Evolutionary conservation across 305 asterid genomes (phyloP).

Genomic region (Solanum aculeatissimum): DNA sequence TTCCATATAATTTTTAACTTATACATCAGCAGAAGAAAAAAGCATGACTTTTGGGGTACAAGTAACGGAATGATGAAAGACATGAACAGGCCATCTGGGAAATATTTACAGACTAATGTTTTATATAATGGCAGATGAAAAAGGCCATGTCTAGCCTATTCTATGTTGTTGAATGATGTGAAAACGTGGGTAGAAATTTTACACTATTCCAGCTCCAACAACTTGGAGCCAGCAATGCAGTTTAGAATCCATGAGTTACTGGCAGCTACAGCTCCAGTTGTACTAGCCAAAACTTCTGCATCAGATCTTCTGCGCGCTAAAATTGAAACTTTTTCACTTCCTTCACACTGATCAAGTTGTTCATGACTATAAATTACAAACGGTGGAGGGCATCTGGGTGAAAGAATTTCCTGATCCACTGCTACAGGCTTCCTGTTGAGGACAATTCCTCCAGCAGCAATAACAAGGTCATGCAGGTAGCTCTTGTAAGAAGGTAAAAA

Average conservation of each 20-base stretch:
- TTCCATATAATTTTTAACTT: background rate
- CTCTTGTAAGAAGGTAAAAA: slow-evolving; percentile 62
- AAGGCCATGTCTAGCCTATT: background rate
- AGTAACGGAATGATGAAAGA: background rate
- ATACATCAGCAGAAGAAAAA: background rate
- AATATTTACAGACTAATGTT: background rate
- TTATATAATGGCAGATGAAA: background rate
- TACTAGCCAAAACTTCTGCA: slow-evolving; percentile 55
- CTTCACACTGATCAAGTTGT: slow-evolving; percentile 37
- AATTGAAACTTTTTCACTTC: slow-evolving; percentile 17
- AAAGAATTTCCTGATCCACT: slow-evolving; percentile 15
- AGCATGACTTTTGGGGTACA: background rate
- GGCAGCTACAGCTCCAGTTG: slow-evolving; percentile 47
- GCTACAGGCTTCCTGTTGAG: slow-evolving; percentile 69
- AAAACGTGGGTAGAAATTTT: background rate
- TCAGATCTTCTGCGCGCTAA: slow-evolving; percentile 22
- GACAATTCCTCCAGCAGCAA: slow-evolving; percentile 80
- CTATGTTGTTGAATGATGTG: background rate
- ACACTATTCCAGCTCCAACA: slow-evolving; percentile 29
- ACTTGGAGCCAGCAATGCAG: slow-evolving; percentile 61
- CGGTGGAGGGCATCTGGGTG: slow-evolving; percentile 15
- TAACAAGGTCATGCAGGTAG: slow-evolving; percentile 67
- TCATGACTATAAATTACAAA: slow-evolving; percentile 53
- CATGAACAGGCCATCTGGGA: background rate
- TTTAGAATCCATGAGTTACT: slow-evolving; percentile 77